Base-by-base conservation (phyloP, 2,329 filamentous ascomycete species). In the Penicillium occitanis region DNA sequence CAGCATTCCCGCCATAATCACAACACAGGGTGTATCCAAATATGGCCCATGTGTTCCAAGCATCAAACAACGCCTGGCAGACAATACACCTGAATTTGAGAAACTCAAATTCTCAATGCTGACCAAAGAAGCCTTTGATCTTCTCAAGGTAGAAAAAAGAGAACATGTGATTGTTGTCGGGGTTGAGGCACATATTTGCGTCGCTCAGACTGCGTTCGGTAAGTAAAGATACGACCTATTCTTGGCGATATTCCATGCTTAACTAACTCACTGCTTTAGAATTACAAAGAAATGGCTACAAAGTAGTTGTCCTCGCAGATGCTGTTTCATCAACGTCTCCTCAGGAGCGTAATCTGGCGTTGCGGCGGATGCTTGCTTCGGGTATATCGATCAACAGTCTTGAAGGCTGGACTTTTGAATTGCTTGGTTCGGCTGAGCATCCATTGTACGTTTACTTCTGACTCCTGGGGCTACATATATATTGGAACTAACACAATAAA, bases 241-340 rank as follows among this genome's bases (percentile, higher is more conserved):
- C 14, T 17, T 4, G 14, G 19, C 11, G 22, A 50, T 50, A 13
- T 13, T 2, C 10, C 51, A 48, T 50, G 2, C 17, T 61, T 8
- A 33, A 48, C 10, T 8, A 33, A 48, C 10, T 19, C 13, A 10
- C 0, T n/a, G 28, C 13, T 8, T 19, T n/a, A 62, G 60, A 62
- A 25, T 40, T 51, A 25, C 28, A 62, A 8, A 51, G 11, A 22
- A 11, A 62, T 51, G 60, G 60, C 30, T 51, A 62, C n/a, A 62
- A 62, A 50, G 60, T 51, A 10, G 60, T 62, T 6, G 60, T 62
- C n/a, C 60, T 62, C 19, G 60, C 46, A 53, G 60, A 62, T 19
- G 46, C 46, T n/a, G 60, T 62, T n/a, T 62, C 60, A 13, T 51
- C 46, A n/a, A 51, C 46, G 1, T 63, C 61, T 53, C 14, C n/a